Conservation (phyloP, 2,329 filamentous ascomycete species). For the Monilinia laxa region DNA sequence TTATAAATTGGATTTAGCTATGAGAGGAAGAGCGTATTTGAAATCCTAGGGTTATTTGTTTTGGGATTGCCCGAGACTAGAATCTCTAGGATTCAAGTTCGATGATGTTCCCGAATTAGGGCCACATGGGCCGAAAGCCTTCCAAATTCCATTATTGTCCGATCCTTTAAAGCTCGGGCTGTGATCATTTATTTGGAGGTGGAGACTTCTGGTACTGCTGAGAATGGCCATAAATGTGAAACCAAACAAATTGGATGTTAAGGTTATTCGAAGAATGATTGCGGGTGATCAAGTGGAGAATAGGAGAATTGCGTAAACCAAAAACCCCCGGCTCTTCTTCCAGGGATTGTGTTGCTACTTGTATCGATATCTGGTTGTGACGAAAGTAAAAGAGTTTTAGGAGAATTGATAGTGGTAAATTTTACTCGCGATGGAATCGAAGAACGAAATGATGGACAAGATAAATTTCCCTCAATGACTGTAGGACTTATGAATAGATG, state of each 20-base stretch:
- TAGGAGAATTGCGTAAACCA: too few relatives aligned
- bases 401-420: not conserved
- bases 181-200: not conserved
- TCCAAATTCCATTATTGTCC: not conserved
- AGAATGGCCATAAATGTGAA: not conserved
- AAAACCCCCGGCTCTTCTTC: not conserved
- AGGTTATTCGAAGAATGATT: too few relatives aligned
- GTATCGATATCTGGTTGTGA: not conserved
- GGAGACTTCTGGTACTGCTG: not conserved
- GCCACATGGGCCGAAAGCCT: not conserved
- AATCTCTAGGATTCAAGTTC: not conserved
- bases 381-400: too few relatives aligned
- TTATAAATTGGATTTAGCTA: not conserved
- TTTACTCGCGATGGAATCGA: not conserved
- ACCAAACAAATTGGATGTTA: not conserved
- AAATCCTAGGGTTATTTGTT: not conserved
- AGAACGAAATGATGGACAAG: not conserved
- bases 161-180: not conserved
- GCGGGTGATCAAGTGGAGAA: too few relatives aligned
- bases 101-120: not conserved
- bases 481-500: not conserved
- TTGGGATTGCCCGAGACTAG: not conserved
- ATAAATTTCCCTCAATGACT: not conserved
- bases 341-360: not conserved
- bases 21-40: not conserved